Conservation (phyloP, 169 alveolate genomes). For the Cryptosporidium baileyi region DNA sequence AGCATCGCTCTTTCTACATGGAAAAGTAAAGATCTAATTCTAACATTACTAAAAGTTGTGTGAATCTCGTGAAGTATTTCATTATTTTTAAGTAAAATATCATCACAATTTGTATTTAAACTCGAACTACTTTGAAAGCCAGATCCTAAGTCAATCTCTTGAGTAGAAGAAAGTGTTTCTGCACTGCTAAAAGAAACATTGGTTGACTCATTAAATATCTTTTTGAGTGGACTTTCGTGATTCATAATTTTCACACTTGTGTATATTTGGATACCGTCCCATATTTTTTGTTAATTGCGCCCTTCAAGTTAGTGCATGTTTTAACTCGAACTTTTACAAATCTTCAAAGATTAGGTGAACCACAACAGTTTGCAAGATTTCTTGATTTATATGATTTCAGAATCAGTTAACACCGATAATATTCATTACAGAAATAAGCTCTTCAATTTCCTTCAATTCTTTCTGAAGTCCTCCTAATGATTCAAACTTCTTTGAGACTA, state of each 20-base stretch:
- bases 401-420: not conserved
- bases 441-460: slow-evolving; percentile 44
- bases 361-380: not conserved
- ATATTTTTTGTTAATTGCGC: not conserved
- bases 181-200: not conserved
- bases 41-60: not conserved
- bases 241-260: not conserved
- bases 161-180: not conserved
- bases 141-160: not conserved
- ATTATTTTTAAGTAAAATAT: not conserved
- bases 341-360: not conserved
- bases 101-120: not conserved
- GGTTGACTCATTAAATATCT: not conserved
- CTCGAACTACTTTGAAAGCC: not conserved
- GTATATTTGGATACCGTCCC: not conserved
- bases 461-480: slow-evolving; percentile 18
- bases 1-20: not conserved
- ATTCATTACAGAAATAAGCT: slow-evolving; percentile 13
- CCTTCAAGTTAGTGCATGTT: not conserved
- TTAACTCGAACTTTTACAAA: not conserved
- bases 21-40: not conserved
- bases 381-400: too few species aligned
- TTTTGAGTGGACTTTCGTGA: not conserved
- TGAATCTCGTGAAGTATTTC: not conserved
- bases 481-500: slow-evolving; percentile 25